Percentiles rank a stretch among this genome's conserved stretches.
Conservation (phyloP, 768 basidiomycete species). For the Pulveroboletus sp. region DNA sequence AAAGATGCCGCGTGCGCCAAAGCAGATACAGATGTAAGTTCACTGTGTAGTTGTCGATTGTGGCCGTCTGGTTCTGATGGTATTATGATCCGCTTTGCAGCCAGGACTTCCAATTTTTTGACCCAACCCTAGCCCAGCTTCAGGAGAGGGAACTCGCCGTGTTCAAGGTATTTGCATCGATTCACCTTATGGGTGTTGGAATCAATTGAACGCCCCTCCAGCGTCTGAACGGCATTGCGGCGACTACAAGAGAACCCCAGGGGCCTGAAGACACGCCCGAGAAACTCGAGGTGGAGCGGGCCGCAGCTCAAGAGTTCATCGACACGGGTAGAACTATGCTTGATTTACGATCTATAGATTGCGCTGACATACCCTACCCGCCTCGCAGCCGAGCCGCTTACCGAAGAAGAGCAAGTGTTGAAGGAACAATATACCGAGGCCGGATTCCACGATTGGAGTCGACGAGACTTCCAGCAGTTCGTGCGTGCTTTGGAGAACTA, state of each 20-base stretch:
- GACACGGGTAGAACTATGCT: constrained; percentile 56
- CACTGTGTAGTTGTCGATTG: neutral
- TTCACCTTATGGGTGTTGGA: neutral
- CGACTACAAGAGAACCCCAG: constrained; percentile 58
- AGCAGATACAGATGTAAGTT: constrained; percentile 77
- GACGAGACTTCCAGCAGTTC: constrained; percentile 91
- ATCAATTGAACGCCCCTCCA: constrained; percentile 19
- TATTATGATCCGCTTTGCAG: constrained; percentile 33
- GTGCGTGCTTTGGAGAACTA: constrained; percentile 71
- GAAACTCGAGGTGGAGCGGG: constrained; percentile 75
- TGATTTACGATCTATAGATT: neutral
- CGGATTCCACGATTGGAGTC: constrained; percentile 89
- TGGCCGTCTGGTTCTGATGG: neutral
- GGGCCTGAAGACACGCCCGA: constrained; percentile 78
- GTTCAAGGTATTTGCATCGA: constrained; percentile 49
- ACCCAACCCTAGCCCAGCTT: constrained; percentile 67
- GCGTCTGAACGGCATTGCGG: constrained; percentile 64
- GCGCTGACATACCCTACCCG: neutral
- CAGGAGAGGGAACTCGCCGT: constrained; percentile 86
- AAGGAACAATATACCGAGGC: constrained; percentile 74
- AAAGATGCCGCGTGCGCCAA: constrained; percentile 80
- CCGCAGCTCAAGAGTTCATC: constrained; percentile 78
- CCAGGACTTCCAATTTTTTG: constrained; percentile 97
- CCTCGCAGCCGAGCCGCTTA: constrained; percentile 79
- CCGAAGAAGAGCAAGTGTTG: constrained; percentile 76